Evolutionary conservation across 2,329 filamentous ascomycete genomes (phyloP).

Genomic region (Cordyceps javanica): DNA sequence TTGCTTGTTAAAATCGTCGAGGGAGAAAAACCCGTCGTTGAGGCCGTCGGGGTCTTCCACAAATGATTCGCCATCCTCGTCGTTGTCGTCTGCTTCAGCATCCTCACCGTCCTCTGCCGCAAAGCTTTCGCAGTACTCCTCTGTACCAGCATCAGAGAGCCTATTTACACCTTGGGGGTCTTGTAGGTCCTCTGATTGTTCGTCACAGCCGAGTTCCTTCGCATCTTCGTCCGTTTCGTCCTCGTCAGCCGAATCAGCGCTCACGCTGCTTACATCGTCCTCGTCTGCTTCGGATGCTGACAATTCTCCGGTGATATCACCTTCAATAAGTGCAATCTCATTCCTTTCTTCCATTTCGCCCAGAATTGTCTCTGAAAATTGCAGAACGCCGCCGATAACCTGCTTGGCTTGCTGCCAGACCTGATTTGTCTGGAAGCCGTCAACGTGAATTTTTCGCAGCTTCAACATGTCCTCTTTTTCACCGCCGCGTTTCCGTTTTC

Average conservation of each 20-base stretch:
- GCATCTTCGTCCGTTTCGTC: conserved; percentile 33
- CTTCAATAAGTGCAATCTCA: conserved; percentile 22
- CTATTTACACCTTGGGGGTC: conserved; percentile 26
- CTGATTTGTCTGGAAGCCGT: conserved; percentile 82
- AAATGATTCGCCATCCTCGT: conserved; percentile 49
- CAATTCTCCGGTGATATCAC: conserved; percentile 24
- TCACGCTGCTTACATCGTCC: conserved; percentile 23
- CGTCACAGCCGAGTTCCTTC: conserved; percentile 21
- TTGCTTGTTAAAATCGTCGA: conserved; percentile 94
- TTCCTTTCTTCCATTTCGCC: conserved; percentile 41
- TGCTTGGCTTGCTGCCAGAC: conserved; percentile 91
- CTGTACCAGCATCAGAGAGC: conserved; percentile 21
- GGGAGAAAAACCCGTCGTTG: conserved; percentile 97
- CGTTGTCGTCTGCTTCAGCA: conserved; percentile 42
- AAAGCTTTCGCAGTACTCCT: conserved; percentile 30
- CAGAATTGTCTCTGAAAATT: conserved; percentile 41
- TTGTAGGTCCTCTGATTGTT: conserved; percentile 27
- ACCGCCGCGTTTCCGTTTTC: conserved; percentile 68
- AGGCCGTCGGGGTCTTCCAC: conserved; percentile 73
- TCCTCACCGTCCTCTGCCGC: conserved; percentile 42
- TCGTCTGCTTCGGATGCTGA: conserved; percentile 28
- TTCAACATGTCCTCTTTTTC: conserved; percentile 54
- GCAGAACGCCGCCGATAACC: conserved; percentile 58
- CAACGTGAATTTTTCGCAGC: conserved; percentile 73
- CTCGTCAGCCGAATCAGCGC: conserved; percentile 25